Percentiles rank a stretch among this genome's conserved stretches.
phyloP scores from a whole-genome alignment of 2,329 filamentous ascomycete species.

The Colletotrichum sp. region DNA sequence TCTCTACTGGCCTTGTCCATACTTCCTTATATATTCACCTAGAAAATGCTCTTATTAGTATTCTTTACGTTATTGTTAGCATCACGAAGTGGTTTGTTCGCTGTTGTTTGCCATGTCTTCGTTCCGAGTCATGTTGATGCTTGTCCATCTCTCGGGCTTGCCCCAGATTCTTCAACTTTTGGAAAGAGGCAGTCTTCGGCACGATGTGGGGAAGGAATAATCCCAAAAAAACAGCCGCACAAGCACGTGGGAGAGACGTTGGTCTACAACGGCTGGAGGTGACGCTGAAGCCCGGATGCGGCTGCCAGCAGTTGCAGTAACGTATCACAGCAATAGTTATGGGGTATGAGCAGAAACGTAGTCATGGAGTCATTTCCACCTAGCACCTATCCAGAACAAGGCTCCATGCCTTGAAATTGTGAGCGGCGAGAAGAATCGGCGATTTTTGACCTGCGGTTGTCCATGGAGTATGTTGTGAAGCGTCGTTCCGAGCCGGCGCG shows the following conservation, averaged over 20 bases:
- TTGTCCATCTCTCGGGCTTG: not conserved
- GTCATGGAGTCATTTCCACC: too few relatives aligned
- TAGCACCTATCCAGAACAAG: not conserved
- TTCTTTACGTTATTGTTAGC: not conserved
- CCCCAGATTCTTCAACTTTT: not conserved
- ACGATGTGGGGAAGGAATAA: not conserved
- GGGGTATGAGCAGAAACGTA: too few relatives aligned
- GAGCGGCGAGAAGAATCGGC: not conserved
- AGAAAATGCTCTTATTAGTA: not conserved
- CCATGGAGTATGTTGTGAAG: not conserved
- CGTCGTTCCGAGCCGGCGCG: too few relatives aligned
- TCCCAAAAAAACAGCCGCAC: not conserved
- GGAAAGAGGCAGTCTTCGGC: not conserved
- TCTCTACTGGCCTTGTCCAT: too few relatives aligned
- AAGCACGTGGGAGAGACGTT: not conserved
- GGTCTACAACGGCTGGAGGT: rapidly evolving
- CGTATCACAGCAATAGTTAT: too few relatives aligned
- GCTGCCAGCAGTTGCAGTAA: too few relatives aligned
- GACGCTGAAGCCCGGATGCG: not conserved
- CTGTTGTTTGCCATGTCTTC: rapidly evolving
- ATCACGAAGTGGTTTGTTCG: not conserved
- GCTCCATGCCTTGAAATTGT: not conserved
- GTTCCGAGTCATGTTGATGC: not conserved
- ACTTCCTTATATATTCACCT: not conserved
- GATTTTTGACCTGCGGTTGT: not conserved